Evolutionary conservation across 2,329 filamentous ascomycete genomes (phyloP), one percentile per base, ranked within the genome.

Genomic region (Pseudogymnoascus sp.): DNA sequence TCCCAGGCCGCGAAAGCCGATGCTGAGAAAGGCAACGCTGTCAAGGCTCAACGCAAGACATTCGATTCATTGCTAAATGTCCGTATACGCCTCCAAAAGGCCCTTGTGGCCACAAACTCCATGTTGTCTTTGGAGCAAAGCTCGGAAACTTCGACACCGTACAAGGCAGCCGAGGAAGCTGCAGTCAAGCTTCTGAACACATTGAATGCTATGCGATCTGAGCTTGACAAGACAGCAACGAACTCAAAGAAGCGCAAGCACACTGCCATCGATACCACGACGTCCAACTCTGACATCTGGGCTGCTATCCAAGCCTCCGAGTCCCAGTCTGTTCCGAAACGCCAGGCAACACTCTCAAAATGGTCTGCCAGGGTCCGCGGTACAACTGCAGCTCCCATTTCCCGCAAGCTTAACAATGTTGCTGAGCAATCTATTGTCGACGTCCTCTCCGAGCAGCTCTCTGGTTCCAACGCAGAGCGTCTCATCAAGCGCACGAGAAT

Each of bases 41-140:
- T 99, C 39, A 93, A 92, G 71, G 81, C 87, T 64, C 95, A 99
- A 77, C 86, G 92, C 62, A 88, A 88, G 67, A 86, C 88, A 0
- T 99, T 96, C 72, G 93, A 98, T 70, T 85, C 90, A 0, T 84
- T 98, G 0, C 83, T 99, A 34, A 96, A 96, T 77, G 84, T 92
- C 13, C 87, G 95, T 19, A 97, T 99, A 72, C 90, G 93, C 66
- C 79, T 99, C 16, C 96, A 99, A 75, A 98, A 97, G 75, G 92
- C 90, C 1, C 78, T 99, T 13, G 84, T 95, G 14, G 88, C 90
- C 0, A 85, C 88, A 25, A 97, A 97, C 75, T 89, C 92, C 0
- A 80, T 96, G 43, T 75, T 82, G 14, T 73, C 79, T 0, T 69
- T 82, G 1, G 76, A 78, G 10, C 73, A 79, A 1, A 77, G 72